These are phyloP conservation scores for Rhazya stricta DNA, from an alignment of 257 asterid genomes.

Conservation along the genomic window DNA sequence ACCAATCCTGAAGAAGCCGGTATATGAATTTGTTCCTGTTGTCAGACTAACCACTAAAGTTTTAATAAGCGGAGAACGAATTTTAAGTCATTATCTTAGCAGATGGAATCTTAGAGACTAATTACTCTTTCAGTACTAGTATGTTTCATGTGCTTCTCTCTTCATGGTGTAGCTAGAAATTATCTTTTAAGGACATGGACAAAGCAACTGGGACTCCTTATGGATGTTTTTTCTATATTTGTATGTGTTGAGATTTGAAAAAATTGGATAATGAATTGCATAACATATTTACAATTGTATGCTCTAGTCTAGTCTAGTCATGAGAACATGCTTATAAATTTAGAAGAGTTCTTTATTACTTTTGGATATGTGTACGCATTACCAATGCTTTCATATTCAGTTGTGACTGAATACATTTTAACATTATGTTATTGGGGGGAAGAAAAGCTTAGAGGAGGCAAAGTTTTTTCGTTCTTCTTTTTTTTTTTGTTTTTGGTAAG, in stretches of 20 bases:
- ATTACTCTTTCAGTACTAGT: not conserved
- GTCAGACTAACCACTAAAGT: not conserved
- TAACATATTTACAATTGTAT: not conserved
- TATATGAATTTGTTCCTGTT: slow-evolving; percentile 22
- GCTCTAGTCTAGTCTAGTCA: not conserved
- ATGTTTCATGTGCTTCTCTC: not conserved
- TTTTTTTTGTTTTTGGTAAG: not conserved
- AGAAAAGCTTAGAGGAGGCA: too few relatives aligned
- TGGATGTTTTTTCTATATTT: not conserved
- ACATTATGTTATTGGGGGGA: not conserved
- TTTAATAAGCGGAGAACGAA: not conserved
- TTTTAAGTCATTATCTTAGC: not conserved
- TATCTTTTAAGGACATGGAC: not conserved
- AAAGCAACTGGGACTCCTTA: not conserved
- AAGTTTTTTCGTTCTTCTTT: too few relatives aligned
- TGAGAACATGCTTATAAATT: not conserved
- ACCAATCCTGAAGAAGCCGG: slow-evolving; percentile 87
- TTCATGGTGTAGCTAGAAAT: not conserved
- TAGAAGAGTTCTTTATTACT: too few relatives aligned
- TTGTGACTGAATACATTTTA: not conserved
- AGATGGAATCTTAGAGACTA: not conserved
- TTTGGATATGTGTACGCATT: not conserved
- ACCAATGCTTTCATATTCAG: too few relatives aligned
- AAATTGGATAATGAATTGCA: not conserved
- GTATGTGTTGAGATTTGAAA: not conserved